Evolutionary conservation across 495 filamentous ascomycete genomes (phyloP).

Genomic region (Parathielavia hyrcaniae): DNA sequence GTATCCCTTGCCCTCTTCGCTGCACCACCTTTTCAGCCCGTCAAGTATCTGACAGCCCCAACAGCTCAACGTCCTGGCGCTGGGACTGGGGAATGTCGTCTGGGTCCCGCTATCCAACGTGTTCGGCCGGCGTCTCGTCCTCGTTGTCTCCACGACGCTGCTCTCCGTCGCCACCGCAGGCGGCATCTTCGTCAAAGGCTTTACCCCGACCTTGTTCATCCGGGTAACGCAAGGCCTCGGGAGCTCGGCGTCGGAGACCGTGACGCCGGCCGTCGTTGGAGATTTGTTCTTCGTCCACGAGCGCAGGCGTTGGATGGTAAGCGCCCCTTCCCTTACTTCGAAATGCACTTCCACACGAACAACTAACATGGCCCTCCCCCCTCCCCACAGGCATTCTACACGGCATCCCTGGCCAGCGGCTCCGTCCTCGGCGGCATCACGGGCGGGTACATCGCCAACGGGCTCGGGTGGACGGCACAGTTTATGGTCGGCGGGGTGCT

Average conservation of each 20-base stretch:
- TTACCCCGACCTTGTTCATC: conserved; percentile 40
- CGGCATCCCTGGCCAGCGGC: conserved; percentile 46
- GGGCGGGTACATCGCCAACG: conserved; percentile 44
- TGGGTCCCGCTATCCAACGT: conserved; percentile 55
- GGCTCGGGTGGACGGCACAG: conserved; percentile 40
- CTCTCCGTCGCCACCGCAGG: conserved; percentile 44
- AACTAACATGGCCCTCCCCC: not conserved
- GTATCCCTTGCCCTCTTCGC: not conserved
- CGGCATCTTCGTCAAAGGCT: conserved; percentile 41
- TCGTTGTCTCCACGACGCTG: conserved; percentile 44
- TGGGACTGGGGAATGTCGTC: conserved; percentile 34
- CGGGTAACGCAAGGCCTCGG: conserved; percentile 49
- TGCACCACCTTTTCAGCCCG: not conserved
- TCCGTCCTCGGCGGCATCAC: conserved; percentile 44
- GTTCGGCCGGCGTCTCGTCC: conserved; percentile 50
- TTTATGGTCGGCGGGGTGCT: conserved; percentile 45
- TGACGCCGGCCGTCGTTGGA: conserved; percentile 49
- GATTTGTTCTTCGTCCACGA: conserved; percentile 51
- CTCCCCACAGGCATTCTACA: conserved; percentile 44
- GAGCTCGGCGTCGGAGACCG: conserved; percentile 49
- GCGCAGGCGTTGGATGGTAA: conserved; percentile 44
- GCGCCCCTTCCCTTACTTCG: conserved; percentile 4
- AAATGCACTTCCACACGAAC: not conserved
- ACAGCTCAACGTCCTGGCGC: conserved; percentile 27
- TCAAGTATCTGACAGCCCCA: not conserved